Evolutionary conservation across 805 yeast genomes (phyloP), one percentile per base, ranked within the genome.

Genomic region (Metschnikowia similis): DNA sequence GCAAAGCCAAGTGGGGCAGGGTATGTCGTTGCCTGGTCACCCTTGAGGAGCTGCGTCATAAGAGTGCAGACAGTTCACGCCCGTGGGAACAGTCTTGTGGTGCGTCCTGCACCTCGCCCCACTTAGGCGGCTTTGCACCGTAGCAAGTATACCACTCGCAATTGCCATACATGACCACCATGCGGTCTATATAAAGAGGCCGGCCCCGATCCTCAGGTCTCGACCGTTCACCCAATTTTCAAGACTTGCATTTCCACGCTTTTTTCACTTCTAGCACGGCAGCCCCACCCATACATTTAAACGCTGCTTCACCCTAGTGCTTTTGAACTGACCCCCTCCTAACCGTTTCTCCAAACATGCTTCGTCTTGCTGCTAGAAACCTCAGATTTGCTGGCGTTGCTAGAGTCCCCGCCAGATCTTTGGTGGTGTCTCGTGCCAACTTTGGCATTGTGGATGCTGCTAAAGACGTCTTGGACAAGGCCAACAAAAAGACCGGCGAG

Each of bases 401-500:
- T n/a, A 48, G 49, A 44, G 26, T 35, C 35, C 32, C 55, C 27
- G 9, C 44, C 37, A 54, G 59, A 47, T 30, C 31, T 40, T 16
- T 56, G 30, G 40, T 49, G 11, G 41, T 42, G 46, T 48, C 59
- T 3, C 50, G 50, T 29, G 48, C 48, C 21, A 52, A 45, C 38
- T 47, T 46, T 6, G 63, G 70, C 13, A 59, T 71, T 11, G 57
- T 70, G 11, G 72, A 65, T 42, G 49, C 66, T 11, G 72, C 74
- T 21, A 71, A 71, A 58, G 69, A 67, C n/a, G 66, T 63, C 6
- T 62, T 68, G 41, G 50, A 57, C 36, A 67, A 63, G 49, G 66
- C 62, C 35, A 65, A 65, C 55, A 64, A 66, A 50, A 72, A 69
- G 57, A 68, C 71, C n/a, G 77, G 77, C 8, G 65, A 72, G 51